Base-by-base conservation (phyloP, 768 basidiomycete genomes). In the Gyrodon lividus region DNA sequence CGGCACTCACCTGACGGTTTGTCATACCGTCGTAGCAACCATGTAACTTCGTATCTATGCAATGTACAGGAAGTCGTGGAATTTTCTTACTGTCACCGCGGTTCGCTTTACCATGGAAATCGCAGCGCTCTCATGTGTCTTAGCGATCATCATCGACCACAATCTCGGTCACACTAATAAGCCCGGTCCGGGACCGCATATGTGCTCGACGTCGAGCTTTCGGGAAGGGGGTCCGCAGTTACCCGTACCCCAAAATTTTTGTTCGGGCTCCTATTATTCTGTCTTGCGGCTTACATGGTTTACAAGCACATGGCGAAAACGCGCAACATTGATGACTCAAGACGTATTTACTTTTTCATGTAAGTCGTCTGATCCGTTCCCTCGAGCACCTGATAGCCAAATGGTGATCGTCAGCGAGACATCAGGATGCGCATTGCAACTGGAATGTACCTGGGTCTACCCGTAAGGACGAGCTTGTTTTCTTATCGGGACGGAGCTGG, bases 11-110 rank as follows among this genome's bases (percentile, higher is more conserved):
- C 5, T 5, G 6, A 6, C 35, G 16, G 35, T 17, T 16, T 6
- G 16, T 16, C 5, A 17, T 50, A 30, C 20, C 20, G 26, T 44
- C 14, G n/a, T 43, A 51, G 48, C 6, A 14, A 51, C 51, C 17
- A 53, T 53, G 51, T 48, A 52, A 41, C 49, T 53, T 9, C 52
- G 52, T 2, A 51, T 53, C 22, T 53, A 41, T 28, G 52, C 52
- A 14, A 38, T 53, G 52, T 53, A 53, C 17, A 38, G 49, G 31
- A 50, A 53, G 33, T 53, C 52, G 5, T 42, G 42, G 30, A 53
- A 43, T 14, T 19, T 53, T 38, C 31, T 51, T 6, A 17, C 20
- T 16, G 24, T 37, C 24, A 52, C 51, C 4, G 46, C 19, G 30
- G 10, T 34, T 3, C 38, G 10, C 48, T 53, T 53, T 35, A 7